Percentiles rank a stretch among this genome's conserved stretches.
Evolutionary conservation across 176 grass and related monocot genomes (phyloP).

Genomic region (Avena atlantica): DNA sequence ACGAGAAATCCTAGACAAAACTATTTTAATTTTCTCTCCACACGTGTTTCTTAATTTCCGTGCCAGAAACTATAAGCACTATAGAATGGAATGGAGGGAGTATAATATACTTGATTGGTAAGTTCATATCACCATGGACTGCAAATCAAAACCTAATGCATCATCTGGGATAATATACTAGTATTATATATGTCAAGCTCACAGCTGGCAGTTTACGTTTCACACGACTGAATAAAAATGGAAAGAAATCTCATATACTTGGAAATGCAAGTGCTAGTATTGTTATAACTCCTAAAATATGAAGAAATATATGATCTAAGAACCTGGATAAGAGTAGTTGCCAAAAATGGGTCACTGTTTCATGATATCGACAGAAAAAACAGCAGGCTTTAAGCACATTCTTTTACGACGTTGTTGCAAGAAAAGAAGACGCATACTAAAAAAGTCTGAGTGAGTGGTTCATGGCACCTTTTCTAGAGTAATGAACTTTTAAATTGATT

Average conservation of each 20-base stretch:
- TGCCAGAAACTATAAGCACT: too few species aligned
- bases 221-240: conserved; percentile 27
- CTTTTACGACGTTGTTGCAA: background rate
- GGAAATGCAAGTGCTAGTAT: background rate
- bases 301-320: background rate
- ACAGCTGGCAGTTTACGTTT: conserved; percentile 26
- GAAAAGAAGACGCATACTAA: background rate
- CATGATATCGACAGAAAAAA: background rate
- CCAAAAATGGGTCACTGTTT: background rate
- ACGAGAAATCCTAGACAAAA: too few species aligned
- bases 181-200: conserved; percentile 26
- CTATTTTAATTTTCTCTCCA: too few species aligned
- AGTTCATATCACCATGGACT: background rate
- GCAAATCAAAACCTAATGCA: conserved; percentile 10
- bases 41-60: too few species aligned
- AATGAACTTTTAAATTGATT: conserved; percentile 4
- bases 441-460: background rate
- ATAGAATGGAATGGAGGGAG: too few species aligned
- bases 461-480: conserved; percentile 4
- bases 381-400: background rate
- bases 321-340: conserved; percentile 4
- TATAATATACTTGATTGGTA: conserved; percentile 7
- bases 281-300: background rate
- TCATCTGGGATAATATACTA: background rate
- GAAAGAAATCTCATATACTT: conserved; percentile 26